Conservation (phyloP, 2,329 filamentous ascomycete species). For the Cucurbitaria berberidis region DNA sequence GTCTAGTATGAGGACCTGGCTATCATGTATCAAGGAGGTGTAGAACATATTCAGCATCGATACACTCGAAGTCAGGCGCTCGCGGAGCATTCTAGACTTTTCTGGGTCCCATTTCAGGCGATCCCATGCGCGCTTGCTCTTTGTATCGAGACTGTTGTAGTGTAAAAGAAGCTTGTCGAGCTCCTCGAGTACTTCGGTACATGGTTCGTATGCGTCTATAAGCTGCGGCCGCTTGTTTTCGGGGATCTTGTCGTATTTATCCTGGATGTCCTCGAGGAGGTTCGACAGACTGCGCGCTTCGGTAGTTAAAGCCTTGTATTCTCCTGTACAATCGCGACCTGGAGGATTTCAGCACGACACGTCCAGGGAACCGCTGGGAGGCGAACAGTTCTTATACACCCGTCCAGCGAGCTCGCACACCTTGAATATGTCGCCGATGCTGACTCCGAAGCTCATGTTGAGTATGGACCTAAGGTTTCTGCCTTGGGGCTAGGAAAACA, state of each 20-base stretch:
- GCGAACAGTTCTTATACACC: conserved; percentile 36
- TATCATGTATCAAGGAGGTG: conserved; percentile 34
- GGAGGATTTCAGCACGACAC: background rate
- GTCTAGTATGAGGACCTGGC: conserved; percentile 37
- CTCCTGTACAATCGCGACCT: conserved; percentile 40
- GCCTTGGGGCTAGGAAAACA: background rate
- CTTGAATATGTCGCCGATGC: conserved; percentile 36
- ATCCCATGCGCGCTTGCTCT: conserved; percentile 39
- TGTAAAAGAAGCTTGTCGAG: conserved; percentile 33
- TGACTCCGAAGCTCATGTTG: conserved; percentile 36
- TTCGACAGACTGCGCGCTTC: conserved; percentile 37
- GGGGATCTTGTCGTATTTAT: conserved; percentile 36
- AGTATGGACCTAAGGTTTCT: background rate
- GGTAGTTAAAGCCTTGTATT: conserved; percentile 35
- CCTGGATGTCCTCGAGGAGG: conserved; percentile 35
- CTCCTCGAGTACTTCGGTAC: conserved; percentile 34
- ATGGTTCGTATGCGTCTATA: conserved; percentile 28
- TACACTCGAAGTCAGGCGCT: conserved; percentile 31
- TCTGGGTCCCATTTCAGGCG: conserved; percentile 39
- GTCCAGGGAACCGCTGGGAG: background rate
- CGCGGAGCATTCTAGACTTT: conserved; percentile 25
- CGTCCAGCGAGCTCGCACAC: conserved; percentile 30
- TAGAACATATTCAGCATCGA: conserved; percentile 38
- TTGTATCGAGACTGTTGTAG: conserved; percentile 39
- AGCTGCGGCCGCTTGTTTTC: conserved; percentile 27